Evolutionary conservation across 176 grass and related monocot species (phyloP).

Genomic region (Zoysia pacifica): DNA sequence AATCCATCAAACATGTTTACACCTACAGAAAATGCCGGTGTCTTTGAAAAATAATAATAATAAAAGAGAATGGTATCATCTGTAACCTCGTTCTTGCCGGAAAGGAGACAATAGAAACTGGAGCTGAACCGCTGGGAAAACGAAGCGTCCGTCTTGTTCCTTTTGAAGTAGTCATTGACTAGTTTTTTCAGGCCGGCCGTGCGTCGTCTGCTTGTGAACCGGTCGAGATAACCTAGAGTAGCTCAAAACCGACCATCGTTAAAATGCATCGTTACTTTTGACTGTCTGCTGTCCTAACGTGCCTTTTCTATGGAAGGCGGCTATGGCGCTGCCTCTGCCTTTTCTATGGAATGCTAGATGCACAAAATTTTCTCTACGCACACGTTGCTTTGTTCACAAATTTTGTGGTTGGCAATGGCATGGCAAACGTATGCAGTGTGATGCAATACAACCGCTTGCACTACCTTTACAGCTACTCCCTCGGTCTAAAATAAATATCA

Average conservation of each 20-base stretch:
- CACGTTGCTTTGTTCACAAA: too few species aligned
- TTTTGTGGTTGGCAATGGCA: too few species aligned
- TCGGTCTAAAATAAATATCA: too few species aligned
- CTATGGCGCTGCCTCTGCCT: not conserved
- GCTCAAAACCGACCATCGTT: conserved; percentile 34
- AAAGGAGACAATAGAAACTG: conserved; percentile 29
- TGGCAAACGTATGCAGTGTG: too few species aligned
- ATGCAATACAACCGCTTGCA: too few species aligned
- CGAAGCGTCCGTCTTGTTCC: too few species aligned
- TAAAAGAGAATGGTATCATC: not conserved
- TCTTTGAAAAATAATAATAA: not conserved
- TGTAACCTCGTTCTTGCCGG: conserved; percentile 14
- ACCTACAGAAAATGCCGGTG: not conserved
- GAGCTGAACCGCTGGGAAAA: not conserved
- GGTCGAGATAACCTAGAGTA: conserved; percentile 40
- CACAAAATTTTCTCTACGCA: too few species aligned
- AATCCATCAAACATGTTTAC: conserved; percentile 28
- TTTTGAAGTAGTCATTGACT: not conserved
- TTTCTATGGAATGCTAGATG: too few species aligned
- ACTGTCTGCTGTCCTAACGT: not conserved
- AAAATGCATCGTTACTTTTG: conserved; percentile 19
- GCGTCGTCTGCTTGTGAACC: conserved; percentile 31
- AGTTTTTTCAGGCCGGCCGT: conserved; percentile 44
- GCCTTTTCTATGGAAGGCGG: conserved; percentile 27
- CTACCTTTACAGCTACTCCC: too few species aligned